A percentile compares a stretch with the other conserved stretches of the same genome.
Evolutionary conservation across 2,329 filamentous ascomycete genomes (phyloP).

Genomic region (Cadophora malorum): DNA sequence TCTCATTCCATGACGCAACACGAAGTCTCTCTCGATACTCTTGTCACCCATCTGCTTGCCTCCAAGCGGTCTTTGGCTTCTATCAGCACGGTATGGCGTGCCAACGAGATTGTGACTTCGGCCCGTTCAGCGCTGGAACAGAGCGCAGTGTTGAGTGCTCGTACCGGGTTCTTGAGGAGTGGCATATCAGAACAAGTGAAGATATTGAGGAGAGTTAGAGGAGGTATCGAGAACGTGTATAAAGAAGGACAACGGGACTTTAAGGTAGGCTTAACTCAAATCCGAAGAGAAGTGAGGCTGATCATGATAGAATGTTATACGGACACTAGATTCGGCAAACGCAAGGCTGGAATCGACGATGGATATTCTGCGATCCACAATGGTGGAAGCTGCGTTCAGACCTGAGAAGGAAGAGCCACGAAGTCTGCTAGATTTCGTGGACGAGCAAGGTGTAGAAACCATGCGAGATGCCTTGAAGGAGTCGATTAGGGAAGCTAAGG

Average conservation of each 20-base stretch:
- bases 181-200: conserved; percentile 64
- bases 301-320: conserved; percentile 58
- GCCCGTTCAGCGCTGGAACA: conserved; percentile 81
- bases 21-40: conserved; percentile 67
- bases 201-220: conserved; percentile 58
- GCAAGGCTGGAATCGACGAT: conserved; percentile 70
- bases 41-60: conserved; percentile 83
- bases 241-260: conserved; percentile 66
- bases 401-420: conserved; percentile 64
- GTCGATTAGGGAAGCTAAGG: conserved; percentile 74
- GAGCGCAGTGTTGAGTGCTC: conserved; percentile 73
- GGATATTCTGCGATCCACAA: conserved; percentile 65
- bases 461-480: conserved; percentile 71
- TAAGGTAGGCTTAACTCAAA: conserved; percentile 42
- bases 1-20: conserved; percentile 36
- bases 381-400: conserved; percentile 68
- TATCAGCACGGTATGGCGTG: conserved; percentile 81
- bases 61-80: conserved; percentile 88
- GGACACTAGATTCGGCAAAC: conserved; percentile 70
- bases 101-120: conserved; percentile 82
- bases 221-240: conserved; percentile 60
- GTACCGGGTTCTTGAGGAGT: conserved; percentile 70
- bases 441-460: conserved; percentile 70
- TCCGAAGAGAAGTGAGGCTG: conserved; percentile 8
- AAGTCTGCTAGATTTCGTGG: conserved; percentile 77